Evolutionary conservation across 331 rosid genomes (phyloP).

Genomic region (Saraca asoca): DNA sequence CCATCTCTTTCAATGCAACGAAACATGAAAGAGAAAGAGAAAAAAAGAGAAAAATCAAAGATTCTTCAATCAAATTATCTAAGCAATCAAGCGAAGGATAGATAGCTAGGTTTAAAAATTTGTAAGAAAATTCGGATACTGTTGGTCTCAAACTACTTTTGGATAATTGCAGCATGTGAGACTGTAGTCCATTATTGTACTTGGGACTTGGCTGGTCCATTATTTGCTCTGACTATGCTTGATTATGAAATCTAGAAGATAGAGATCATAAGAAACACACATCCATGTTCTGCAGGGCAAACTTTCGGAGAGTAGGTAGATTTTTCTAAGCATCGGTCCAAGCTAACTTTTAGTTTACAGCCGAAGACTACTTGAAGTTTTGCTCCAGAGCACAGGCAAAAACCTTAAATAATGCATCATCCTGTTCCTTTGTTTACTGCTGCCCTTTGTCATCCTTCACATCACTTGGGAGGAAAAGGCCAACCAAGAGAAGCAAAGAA

Average conservation of each 20-base stretch:
- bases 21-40: no score
- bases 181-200: conserved; percentile 38
- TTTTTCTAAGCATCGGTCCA: no score
- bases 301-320: no score
- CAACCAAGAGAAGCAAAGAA: neutral
- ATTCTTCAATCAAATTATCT: conserved; percentile 13
- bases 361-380: no score
- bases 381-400: neutral
- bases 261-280: no score
- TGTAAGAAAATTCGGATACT: conserved; percentile 39
- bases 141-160: conserved; percentile 30
- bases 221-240: no score
- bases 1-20: neutral
- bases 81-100: conserved; percentile 36
- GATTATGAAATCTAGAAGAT: no score
- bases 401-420: conserved; percentile 1
- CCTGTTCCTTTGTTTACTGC: neutral
- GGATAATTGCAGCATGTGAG: conserved; percentile 36
- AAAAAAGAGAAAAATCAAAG: no score
- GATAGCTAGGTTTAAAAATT: conserved; percentile 36
- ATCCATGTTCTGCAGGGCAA: no score
- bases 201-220: no score
- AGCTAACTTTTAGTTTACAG: no score
- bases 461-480: neutral
- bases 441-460: neutral